Conservation (phyloP, 495 filamentous ascomycete genomes). For the Trichocladium uniseriatum region DNA sequence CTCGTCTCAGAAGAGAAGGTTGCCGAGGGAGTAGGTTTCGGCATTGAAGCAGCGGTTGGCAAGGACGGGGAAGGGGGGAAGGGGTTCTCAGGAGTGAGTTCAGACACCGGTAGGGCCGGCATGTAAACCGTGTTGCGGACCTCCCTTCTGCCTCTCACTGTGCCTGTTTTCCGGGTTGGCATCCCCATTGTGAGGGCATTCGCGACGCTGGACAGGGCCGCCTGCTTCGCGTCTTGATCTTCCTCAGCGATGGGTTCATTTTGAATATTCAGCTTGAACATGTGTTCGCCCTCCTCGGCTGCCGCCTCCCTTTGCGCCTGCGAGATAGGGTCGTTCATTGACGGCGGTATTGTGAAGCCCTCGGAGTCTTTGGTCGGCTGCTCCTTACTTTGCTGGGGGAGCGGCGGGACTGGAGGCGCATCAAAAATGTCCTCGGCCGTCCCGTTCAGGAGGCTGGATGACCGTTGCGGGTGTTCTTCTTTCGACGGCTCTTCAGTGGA, state of each 20-base stretch:
- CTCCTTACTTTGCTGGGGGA: constrained; percentile 33
- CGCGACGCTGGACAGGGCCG: constrained; percentile 85
- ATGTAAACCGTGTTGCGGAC: constrained; percentile 84
- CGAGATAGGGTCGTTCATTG: constrained; percentile 68
- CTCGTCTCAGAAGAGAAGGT: constrained; percentile 45
- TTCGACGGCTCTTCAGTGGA: constrained; percentile 19
- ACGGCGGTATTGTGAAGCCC: constrained; percentile 60
- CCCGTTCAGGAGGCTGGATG: constrained; percentile 30
- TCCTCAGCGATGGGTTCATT: constrained; percentile 92
- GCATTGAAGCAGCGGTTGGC: constrained; percentile 24
- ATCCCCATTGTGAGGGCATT: constrained; percentile 59
- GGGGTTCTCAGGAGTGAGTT: constrained; percentile 33
- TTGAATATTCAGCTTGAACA: constrained; percentile 85
- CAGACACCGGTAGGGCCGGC: constrained; percentile 38
- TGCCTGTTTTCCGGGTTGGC: constrained; percentile 59
- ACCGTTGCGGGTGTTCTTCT: constrained; percentile 18
- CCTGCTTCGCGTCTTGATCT: constrained; percentile 69
- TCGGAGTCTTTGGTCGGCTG: constrained; percentile 45
- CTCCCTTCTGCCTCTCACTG: constrained; percentile 79
- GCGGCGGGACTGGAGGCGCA: constrained; percentile 39
- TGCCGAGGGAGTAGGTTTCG: constrained; percentile 34
- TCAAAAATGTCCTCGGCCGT: constrained; percentile 35
- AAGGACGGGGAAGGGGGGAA: constrained; percentile 39
- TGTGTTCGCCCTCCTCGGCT: constrained; percentile 53
- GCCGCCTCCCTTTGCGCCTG: constrained; percentile 72